Evolutionary conservation across 345 rosid species (phyloP), one percentile per base, ranked within the genome.

Genomic region (Rhizophora apiculata): DNA sequence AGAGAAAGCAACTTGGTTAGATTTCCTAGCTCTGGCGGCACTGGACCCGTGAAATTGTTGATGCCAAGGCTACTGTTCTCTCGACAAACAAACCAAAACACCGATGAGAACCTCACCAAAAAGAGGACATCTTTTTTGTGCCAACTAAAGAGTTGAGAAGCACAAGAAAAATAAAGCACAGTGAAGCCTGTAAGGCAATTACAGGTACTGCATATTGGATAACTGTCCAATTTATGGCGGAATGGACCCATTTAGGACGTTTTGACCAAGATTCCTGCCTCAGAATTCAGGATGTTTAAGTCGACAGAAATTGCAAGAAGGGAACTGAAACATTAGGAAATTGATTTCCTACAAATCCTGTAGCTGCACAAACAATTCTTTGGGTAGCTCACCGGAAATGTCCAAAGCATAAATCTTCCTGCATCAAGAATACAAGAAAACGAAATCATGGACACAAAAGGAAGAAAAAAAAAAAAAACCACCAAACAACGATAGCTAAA

Each of bases 371-470:
- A 86, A 86, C 65, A 84, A 72, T 61, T 86, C 84, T 26, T 62
- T 78, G 10, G 86, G 88, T 52, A 86, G 72, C 74, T 64, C 76
- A 55, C 88, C 90, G 59, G 72, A 62, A 68, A 84, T 79, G 75
- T 86, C 86, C 76, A 84, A 69, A 61, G 88, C 90, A 84, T 84
- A 82, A 59, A 86, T 80, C 81, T 82, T 86, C 78, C 90, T 82
- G 85, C 65, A 64, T 32, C 69, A 63, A 36, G 18, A 20, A 39
- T 36, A 32, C 26, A 51, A 36, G 52, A 56, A 64, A 32, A 59
- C n/a, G 7, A 62, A 68, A 24, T 6, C 19, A 6, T 16, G 54
- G 31, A 2, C 65, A 30, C 8, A 16, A 48, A 56, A 6, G 15
- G 32, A 49, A 26, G 3, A 65, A 65, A 36, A 34, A 34, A 43